Percentiles rank a stretch among this genome's conserved stretches.
Evolutionary conservation across 148 eudicot species (phyloP).

Genomic region (Mesembryanthemum crystallinum): DNA sequence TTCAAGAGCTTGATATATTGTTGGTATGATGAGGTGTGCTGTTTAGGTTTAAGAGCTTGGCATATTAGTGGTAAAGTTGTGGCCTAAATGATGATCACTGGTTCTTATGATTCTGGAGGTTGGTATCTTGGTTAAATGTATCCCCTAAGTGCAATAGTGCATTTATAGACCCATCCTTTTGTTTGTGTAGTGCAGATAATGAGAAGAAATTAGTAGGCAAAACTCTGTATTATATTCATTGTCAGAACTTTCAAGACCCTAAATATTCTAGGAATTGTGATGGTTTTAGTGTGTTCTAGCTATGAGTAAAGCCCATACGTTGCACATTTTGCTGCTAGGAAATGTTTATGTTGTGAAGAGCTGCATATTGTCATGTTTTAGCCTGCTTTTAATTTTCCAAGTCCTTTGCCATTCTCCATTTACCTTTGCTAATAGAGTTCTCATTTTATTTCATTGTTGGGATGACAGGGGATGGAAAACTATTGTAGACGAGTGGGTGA

Average conservation of each 20-base stretch:
- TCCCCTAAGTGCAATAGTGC: background rate
- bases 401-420: background rate
- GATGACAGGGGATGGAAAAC: conserved; percentile 68
- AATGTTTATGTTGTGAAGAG: background rate
- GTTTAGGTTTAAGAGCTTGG: too few relatives aligned
- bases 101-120: too few relatives aligned
- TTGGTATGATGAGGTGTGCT: too few relatives aligned
- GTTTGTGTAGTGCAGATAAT: background rate
- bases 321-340: background rate
- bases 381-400: background rate
- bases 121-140: background rate
- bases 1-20: background rate
- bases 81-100: too few relatives aligned
- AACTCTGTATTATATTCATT: background rate
- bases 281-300: background rate
- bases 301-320: background rate
- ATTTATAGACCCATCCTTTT: background rate
- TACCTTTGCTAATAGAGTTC: conserved; percentile 5
- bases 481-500: conserved; percentile 75
- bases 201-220: background rate
- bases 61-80: background rate
- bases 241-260: background rate
- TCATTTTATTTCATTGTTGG: conserved; percentile 7
- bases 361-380: conserved; percentile 11
- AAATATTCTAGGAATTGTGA: background rate